Base-by-base conservation (phyloP, 2,329 filamentous ascomycete genomes). In the Colletotrichum higginsianum region DNA sequence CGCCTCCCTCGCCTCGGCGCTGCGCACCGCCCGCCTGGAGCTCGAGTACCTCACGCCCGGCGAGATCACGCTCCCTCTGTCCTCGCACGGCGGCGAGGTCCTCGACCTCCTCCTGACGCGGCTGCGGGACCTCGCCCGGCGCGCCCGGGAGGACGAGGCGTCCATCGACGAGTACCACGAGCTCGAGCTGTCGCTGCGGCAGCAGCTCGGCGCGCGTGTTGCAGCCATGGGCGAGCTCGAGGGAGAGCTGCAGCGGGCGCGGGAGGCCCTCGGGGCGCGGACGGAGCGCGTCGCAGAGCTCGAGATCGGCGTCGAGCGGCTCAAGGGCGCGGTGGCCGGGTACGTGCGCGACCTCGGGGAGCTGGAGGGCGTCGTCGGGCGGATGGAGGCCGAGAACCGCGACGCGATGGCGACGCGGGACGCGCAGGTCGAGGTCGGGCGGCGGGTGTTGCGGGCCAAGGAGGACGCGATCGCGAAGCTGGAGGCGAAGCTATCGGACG, bases 11-110 rank as follows among this genome's bases (percentile, higher is more conserved):
- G 78, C 83, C 0, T 73, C 81, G 2, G 83, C 86, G 2, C 88
- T 92, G 79, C 87, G 89, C 23, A 79, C 86, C 2, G 89, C 89
- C 1, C 85, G 90, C 1, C 80, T 91, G 0, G 89, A 91, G 74
- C 85, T 91, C 2, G 90, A 91, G 77, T 91, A 91, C 75, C 83
- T 91, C 23, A 87, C 85, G 0, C 89, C 89, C 0, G 89, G 89
- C 7, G 89, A 91, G 76, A 81, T 87, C n/a, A 76, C 84, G 0
- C 82, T 90, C 0, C 87, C 88, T 0, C 80, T 90, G 0, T 84
- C 84, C 0, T 85, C 85, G 0, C 85, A 86, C 61, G 89, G 89
- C 2, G 86, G 86, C 0, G 84, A 88, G 62, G 84, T 91, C 0
- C 83, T 92, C 0, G 87, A 89, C 67, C 82, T 90, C 15, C 77